phyloP scores from a whole-genome alignment of 2,329 filamentous ascomycete genomes.

The Didymella pomorum region DNA sequence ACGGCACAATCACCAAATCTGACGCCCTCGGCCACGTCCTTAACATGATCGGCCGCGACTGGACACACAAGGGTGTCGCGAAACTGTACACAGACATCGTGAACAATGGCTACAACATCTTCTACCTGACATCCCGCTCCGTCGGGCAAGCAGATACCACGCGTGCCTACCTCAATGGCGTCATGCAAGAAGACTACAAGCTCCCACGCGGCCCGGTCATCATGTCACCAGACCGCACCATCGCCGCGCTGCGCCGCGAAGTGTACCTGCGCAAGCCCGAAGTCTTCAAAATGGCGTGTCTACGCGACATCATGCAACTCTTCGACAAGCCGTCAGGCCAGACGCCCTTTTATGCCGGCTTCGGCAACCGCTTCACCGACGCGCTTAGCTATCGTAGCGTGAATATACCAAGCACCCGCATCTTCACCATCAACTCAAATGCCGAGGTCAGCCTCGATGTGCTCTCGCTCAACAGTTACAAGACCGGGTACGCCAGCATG shows the following conservation, averaged over 20 bases:
- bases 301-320: conserved; percentile 90
- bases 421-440: conserved; percentile 99
- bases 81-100: conserved; percentile 97
- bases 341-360: conserved; percentile 94
- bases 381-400: conserved; percentile 95
- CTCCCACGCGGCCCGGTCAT: conserved; percentile 93
- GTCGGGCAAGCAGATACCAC: conserved; percentile 94
- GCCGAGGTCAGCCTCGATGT: conserved; percentile 93
- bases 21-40: conserved; percentile 93
- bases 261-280: conserved; percentile 96
- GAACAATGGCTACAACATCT: conserved; percentile 96
- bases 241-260: conserved; percentile 89
- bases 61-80: conserved; percentile 95
- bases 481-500: conserved; percentile 97
- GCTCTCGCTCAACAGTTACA: conserved; percentile 89
- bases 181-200: conserved; percentile 84
- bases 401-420: conserved; percentile 90
- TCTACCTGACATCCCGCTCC: conserved; percentile 94
- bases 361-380: conserved; percentile 95
- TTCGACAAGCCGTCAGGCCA: conserved; percentile 70
- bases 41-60: conserved; percentile 96
- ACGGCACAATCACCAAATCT: conserved; percentile 98
- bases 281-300: conserved; percentile 99
- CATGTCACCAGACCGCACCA: conserved; percentile 91
- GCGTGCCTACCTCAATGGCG: conserved; percentile 85